These are phyloP conservation scores for Fusarium mangiferae DNA, from an alignment of 2,329 filamentous ascomycete genomes.

Conservation along the genomic window DNA sequence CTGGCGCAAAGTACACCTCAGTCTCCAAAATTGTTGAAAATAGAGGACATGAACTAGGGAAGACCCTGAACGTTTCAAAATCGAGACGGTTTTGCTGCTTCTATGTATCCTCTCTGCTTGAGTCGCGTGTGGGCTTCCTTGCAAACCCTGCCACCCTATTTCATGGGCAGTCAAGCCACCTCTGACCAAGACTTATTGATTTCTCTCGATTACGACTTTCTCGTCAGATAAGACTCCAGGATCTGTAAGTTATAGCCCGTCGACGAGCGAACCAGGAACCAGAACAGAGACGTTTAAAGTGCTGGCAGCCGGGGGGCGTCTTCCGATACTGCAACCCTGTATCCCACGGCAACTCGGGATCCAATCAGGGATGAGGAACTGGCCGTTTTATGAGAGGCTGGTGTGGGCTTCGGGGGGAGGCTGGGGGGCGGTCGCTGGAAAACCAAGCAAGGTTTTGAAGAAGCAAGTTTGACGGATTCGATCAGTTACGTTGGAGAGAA, in stretches of 20 bases:
- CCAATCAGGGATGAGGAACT: slow-evolving; percentile 12
- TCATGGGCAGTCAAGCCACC: not conserved
- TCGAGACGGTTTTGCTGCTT: slow-evolving; percentile 17
- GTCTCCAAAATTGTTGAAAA: not conserved
- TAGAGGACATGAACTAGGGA: slow-evolving; percentile 1
- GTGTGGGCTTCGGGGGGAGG: slow-evolving; percentile 4
- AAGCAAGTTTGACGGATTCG: slow-evolving; percentile 1
- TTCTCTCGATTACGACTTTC: slow-evolving; percentile 1
- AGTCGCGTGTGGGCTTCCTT: not conserved
- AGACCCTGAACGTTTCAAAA: slow-evolving; percentile 13
- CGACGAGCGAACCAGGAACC: slow-evolving; percentile 25
- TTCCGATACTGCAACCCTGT: slow-evolving; percentile 26
- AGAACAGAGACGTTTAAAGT: slow-evolving; percentile 27
- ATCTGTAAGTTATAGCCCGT: slow-evolving; percentile 15
- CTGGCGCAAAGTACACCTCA: not conserved
- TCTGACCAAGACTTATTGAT: not conserved
- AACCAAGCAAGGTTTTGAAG: slow-evolving; percentile 1
- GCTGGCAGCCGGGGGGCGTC: slow-evolving; percentile 31
- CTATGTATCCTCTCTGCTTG: slow-evolving; percentile 10
- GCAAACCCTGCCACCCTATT: slow-evolving; percentile 33
- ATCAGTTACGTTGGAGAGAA: not conserved
- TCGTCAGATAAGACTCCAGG: slow-evolving; percentile 19
- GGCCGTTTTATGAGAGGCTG: slow-evolving; percentile 26
- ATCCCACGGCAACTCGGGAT: slow-evolving; percentile 25
- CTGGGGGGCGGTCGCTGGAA: slow-evolving; percentile 1